phyloP scores from a whole-genome alignment of 306 rosid species.

The Fragaria vesca region DNA sequence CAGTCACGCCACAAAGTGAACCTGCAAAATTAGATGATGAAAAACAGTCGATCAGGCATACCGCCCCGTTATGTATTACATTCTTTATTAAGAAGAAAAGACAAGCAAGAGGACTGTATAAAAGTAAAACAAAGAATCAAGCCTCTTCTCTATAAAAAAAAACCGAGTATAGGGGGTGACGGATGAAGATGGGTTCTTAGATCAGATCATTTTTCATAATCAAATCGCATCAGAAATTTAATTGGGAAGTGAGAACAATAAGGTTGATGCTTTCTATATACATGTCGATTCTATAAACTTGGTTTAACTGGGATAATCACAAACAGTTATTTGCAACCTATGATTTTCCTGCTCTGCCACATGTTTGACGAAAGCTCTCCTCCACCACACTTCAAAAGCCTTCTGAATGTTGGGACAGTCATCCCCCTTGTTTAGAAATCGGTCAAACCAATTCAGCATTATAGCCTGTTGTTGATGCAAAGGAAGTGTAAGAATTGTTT shows the following conservation, averaged over 20 bases:
- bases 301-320: conserved; percentile 56
- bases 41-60: too few relatives aligned
- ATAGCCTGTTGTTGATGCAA: conserved; percentile 72
- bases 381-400: conserved; percentile 98
- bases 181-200: too few relatives aligned
- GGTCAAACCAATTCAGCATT: conserved; percentile 73
- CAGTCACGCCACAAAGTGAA: background rate
- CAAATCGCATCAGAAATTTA: background rate
- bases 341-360: conserved; percentile 53
- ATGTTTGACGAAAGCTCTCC: conserved; percentile 73
- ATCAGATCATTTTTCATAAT: too few relatives aligned
- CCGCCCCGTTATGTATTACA: background rate
- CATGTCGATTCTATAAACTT: conserved; percentile 4
- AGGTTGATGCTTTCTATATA: conserved; percentile 31
- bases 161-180: too few relatives aligned
- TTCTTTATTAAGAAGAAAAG: background rate
- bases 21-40: background rate
- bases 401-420: conserved; percentile 88
- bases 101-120: background rate
- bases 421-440: conserved; percentile 83
- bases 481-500: conserved; percentile 81
- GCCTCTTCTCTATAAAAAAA: background rate
- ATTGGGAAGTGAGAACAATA: conserved; percentile 4
- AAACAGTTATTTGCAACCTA: conserved; percentile 64
- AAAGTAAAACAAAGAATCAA: background rate